phyloP scores from a whole-genome alignment of 148 eudicot genomes.

The Silene uniflora region DNA sequence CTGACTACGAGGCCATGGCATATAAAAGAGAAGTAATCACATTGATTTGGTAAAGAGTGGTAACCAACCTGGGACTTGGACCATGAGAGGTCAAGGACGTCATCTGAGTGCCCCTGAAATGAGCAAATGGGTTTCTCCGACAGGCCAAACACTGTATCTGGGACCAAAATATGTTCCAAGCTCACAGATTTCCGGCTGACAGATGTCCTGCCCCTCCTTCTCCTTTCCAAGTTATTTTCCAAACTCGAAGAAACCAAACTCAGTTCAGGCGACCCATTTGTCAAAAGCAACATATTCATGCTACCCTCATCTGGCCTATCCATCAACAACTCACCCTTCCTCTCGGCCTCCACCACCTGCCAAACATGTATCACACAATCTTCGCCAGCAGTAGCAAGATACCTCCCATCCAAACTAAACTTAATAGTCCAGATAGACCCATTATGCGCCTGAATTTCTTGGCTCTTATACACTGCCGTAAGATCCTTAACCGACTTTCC shows the following conservation, averaged over 20 bases:
- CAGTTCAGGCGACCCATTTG: constrained; percentile 75
- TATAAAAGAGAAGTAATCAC: background rate
- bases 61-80: constrained; percentile 87
- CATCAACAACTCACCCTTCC: constrained; percentile 68
- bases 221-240: constrained; percentile 57
- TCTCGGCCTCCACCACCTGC: constrained; percentile 74
- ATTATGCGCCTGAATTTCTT: constrained; percentile 83
- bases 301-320: constrained; percentile 79
- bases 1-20: background rate
- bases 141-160: constrained; percentile 74
- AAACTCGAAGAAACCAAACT: constrained; percentile 42
- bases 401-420: constrained; percentile 88
- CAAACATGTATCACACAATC: constrained; percentile 88
- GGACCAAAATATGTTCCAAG: constrained; percentile 66
- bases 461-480: constrained; percentile 69
- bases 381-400: constrained; percentile 96
- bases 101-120: constrained; percentile 80
- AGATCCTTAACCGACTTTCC: constrained; percentile 87
- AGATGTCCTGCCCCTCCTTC: constrained; percentile 75
- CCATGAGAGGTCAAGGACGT: constrained; percentile 96
- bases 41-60: background rate
- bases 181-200: constrained; percentile 76
- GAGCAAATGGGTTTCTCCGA: constrained; percentile 92
- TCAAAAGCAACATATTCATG: constrained; percentile 49
- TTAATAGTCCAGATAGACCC: constrained; percentile 93